A percentile compares a stretch with the other conserved stretches of the same genome.
Evolutionary conservation across 1,284 basidiomycete genomes (phyloP).

Genomic region (Apiotrichum veenhuisii): DNA sequence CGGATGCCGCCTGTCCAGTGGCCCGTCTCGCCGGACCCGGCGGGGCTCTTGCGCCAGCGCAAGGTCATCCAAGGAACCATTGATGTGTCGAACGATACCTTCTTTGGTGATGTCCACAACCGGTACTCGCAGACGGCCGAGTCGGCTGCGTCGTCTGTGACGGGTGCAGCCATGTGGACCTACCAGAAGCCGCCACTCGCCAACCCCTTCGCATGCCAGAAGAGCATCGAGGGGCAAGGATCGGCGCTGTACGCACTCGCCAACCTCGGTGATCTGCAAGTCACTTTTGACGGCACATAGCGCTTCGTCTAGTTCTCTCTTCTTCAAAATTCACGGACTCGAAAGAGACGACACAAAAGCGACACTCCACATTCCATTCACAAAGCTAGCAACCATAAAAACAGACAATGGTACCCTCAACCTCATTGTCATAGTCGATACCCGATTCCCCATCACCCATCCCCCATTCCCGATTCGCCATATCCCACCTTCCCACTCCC

Average conservation of each 20-base stretch:
- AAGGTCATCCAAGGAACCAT: slow-evolving; percentile 26
- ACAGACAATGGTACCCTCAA: not conserved
- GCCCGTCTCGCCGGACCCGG: slow-evolving; percentile 25
- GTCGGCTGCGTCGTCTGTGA: slow-evolving; percentile 23
- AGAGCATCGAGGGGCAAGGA: slow-evolving; percentile 17
- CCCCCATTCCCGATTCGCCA: no score
- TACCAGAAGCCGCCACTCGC: not conserved
- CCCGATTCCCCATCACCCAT: not conserved
- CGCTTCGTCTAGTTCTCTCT: not conserved
- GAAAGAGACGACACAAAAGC: no score
- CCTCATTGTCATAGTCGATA: not conserved
- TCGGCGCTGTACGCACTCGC: slow-evolving; percentile 32
- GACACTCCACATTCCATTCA: no score
- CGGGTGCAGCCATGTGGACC: slow-evolving; percentile 33
- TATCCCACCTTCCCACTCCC: no score
- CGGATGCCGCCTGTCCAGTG: slow-evolving; percentile 20
- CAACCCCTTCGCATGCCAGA: slow-evolving; percentile 14
- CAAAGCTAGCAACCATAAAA: no score
- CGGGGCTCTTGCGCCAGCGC: slow-evolving; percentile 20
- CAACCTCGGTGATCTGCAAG: slow-evolving; percentile 36
- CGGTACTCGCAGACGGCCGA: slow-evolving; percentile 20
- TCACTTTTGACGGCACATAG: slow-evolving; percentile 40
- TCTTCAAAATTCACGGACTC: not conserved
- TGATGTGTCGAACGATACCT: slow-evolving; percentile 18
- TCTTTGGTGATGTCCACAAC: slow-evolving; percentile 24